Base-by-base conservation (phyloP, 2,329 filamentous ascomycete species). In the Fusarium dlaminii region DNA sequence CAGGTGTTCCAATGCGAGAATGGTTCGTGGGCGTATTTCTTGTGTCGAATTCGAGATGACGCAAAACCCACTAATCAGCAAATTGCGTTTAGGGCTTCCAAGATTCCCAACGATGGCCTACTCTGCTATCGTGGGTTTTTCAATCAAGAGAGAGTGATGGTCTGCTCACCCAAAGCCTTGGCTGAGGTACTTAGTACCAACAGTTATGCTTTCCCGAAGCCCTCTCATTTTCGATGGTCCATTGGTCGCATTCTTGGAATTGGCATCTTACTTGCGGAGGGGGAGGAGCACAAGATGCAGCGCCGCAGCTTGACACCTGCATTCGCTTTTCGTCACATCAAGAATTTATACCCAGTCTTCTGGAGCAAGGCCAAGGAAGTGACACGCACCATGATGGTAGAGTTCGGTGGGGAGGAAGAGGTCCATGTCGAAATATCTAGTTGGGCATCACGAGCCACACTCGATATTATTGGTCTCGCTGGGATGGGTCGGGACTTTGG, bases 261-360 rank as follows among this genome's bases (percentile, higher is more conserved):
- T 18, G 93, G 93, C 15, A 84, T 96, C 20, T 83, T 98, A 42
- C 85, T 98, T 17, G 93, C 94, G 5, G 95, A 98, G 82, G 95
- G 95, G n/a, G 93, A 97, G 18, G 93, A 95, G 78, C 96, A 98
- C 82, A 96, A 93, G 84, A 85, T 89, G 77, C 93, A 95, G 83
- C 89, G 95, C 52, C 95, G 93, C 80, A 91, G 92, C 66, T 88
- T 97, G 24, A 90, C 92, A 84, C 94, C 94, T 0, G 93, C 94
- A 5, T 98, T 98, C 81, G 88, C 91, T n/a, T 97, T 94, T 79
- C 89, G 94, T 29, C 93, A 97, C 77, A 86, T 97, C 80, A 97
- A 96, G 80, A 89, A 96, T 67, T 84, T 98, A 20, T 96, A 97
- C 77, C 92, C 94, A 0, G 84, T 93, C 11, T 97, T 98, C 82